Evolutionary conservation across 345 rosid species (phyloP).

Genomic region (Eucalyptus pauciflora): DNA sequence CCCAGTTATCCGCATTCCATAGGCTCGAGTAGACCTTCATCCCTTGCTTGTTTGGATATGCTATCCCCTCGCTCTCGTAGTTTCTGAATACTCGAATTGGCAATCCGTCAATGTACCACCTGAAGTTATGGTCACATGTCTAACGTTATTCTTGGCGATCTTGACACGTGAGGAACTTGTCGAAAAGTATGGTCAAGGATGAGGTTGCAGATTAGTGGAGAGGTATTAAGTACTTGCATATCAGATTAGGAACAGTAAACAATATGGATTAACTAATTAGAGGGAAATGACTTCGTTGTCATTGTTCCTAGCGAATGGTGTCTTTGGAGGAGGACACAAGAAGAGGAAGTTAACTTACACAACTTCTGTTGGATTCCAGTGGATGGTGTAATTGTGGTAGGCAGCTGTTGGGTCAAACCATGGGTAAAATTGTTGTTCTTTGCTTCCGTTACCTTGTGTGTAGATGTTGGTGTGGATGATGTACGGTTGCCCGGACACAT

Average conservation of each 20-base stretch:
- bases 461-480: conserved; percentile 61
- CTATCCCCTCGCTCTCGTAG: conserved; percentile 18
- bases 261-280: neutral
- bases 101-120: conserved; percentile 14
- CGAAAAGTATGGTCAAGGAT: neutral
- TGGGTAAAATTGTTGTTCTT: conserved; percentile 9
- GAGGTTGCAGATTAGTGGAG: neutral
- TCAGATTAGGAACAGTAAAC: neutral
- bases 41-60: conserved; percentile 68
- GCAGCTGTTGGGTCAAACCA: conserved; percentile 37
- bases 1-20: conserved; percentile 77
- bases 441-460: conserved; percentile 49
- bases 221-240: neutral
- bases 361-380: conserved; percentile 9
- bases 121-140: neutral
- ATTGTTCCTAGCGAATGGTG: neutral
- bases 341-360: conserved; percentile 5
- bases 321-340: neutral
- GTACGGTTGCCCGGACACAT: conserved; percentile 57
- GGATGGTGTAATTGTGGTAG: conserved; percentile 74
- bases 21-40: conserved; percentile 55
- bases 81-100: conserved; percentile 24
- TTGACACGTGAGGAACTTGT: neutral
- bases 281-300: neutral
- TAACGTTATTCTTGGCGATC: neutral